Base-by-base conservation (phyloP, 371 early-diverging fungal genomes). In the Mucor saturninus region DNA sequence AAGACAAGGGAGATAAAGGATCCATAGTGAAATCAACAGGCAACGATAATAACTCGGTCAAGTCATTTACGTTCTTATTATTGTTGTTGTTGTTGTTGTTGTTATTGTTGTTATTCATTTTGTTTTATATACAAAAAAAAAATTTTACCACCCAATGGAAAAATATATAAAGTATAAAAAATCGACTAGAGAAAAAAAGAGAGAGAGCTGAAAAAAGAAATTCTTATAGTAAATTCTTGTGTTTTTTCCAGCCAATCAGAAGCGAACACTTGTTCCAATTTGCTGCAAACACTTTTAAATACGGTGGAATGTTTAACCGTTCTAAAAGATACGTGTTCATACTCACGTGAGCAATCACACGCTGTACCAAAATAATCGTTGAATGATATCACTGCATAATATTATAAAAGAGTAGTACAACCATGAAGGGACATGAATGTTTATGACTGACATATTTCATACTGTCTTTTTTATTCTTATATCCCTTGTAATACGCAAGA, bases 101-200 rank as follows among this genome's bases (percentile, higher is more conserved):
- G 28, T 46, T 55, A 5, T 46, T 52, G 35, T 60, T 48, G 45
- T 48, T 42, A 40, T 48, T 56, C 30, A 40, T 38, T 14, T 30
- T 28, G 28, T 21, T 46, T 14, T 37, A 29, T 46, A 56, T 48
- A 48, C 39, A 43, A 38, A 6, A 42, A 42, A 42, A 58, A 13
- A 46, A 39, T 31, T 42, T 56, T 74, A 79, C 80, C 80, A 76
- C 80, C 80, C 77, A 79, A 79, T 79, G 80, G 76, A 74, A 62
- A 68, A 63, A 68, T 61, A 55, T 62, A 51, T 56, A 65, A 56
- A 43, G 57, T 56, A 65, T 52, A 31, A 52, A 61, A 45, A 58
- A 54, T 66, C 43, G 59, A 65, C 62, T 62, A 61, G 65, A 68
- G 56, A 64, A 58, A 58, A 52, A 54, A 56, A 39, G 59, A 56